Percentiles rank a stretch among this genome's conserved stretches.
phyloP scores from a whole-genome alignment of 164 flowering plant species.

The Santalum album region DNA sequence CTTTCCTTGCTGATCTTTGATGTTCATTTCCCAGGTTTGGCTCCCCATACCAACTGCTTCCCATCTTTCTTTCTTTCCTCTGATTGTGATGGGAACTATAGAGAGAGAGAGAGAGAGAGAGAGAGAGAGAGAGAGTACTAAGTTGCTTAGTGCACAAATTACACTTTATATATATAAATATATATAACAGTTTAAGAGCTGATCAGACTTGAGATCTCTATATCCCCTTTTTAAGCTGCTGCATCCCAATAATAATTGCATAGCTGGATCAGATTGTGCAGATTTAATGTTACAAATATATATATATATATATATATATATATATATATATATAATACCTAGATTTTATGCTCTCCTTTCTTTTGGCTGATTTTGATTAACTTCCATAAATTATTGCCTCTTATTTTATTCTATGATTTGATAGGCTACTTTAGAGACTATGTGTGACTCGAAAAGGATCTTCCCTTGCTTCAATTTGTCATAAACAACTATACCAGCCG shows the following conservation, averaged over 20 bases:
- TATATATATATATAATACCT: constrained; percentile 28
- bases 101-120: constrained; percentile 5
- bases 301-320: constrained; percentile 18
- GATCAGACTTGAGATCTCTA: neutral
- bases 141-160: too few species aligned
- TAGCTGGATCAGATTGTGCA: neutral
- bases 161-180: too few species aligned
- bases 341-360: constrained; percentile 30
- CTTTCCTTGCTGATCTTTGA: constrained; percentile 30
- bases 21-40: constrained; percentile 43
- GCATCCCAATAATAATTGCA: neutral
- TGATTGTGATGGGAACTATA: neutral
- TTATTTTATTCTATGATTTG: neutral
- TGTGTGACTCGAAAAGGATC: constrained; percentile 33
- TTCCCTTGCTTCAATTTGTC: constrained; percentile 16
- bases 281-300: too few species aligned
- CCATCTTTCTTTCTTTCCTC: constrained; percentile 26
- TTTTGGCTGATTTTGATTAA: constrained; percentile 13
- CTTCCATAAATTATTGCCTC: constrained; percentile 9
- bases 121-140: too few species aligned
- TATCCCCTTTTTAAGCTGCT: neutral
- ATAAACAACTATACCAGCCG: constrained; percentile 5
- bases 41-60: constrained; percentile 53
- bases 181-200: neutral
- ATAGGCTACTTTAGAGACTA: constrained; percentile 14